Evolutionary conservation across 108 stramenopile genomes (phyloP).

Genomic region (Pseudonitzschia pungens): DNA sequence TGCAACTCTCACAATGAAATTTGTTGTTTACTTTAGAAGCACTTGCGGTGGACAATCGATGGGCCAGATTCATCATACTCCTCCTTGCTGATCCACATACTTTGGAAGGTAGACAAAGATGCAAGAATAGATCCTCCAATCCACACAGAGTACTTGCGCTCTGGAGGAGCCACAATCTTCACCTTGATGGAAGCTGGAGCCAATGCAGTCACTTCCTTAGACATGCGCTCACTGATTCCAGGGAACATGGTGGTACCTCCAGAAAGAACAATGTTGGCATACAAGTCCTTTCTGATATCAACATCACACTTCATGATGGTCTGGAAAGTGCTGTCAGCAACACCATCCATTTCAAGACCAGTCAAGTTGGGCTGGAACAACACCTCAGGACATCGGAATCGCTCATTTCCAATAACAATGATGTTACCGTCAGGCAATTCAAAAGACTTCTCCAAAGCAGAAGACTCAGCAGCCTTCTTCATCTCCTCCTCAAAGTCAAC

Average conservation of each 20-base stretch:
- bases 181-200: slow-evolving; percentile 90
- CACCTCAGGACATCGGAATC: slow-evolving; percentile 94
- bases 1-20: not conserved
- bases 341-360: slow-evolving; percentile 95
- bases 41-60: slow-evolving; percentile 95
- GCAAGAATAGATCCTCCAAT: slow-evolving; percentile 95
- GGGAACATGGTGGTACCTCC: slow-evolving; percentile 96
- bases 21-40: slow-evolving; percentile 35
- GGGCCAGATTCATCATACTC: slow-evolving; percentile 97
- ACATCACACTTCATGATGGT: slow-evolving; percentile 99
- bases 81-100: slow-evolving; percentile 97
- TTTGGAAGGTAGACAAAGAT: slow-evolving; percentile 94
- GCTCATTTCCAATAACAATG: slow-evolving; percentile 89
- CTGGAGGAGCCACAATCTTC: slow-evolving; percentile 97
- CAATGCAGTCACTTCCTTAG: slow-evolving; percentile 93
- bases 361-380: slow-evolving; percentile 93
- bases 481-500: slow-evolving; percentile 89
- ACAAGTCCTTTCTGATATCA: slow-evolving; percentile 95
- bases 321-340: slow-evolving; percentile 98
- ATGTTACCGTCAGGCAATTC: slow-evolving; percentile 90
- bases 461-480: slow-evolving; percentile 89
- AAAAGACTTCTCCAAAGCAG: slow-evolving; percentile 87
- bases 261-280: slow-evolving; percentile 89
- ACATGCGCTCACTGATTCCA: slow-evolving; percentile 97
- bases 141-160: slow-evolving; percentile 95